Base-by-base conservation (phyloP, 2,329 filamentous ascomycete species). In the Trichoderma aggressivum region DNA sequence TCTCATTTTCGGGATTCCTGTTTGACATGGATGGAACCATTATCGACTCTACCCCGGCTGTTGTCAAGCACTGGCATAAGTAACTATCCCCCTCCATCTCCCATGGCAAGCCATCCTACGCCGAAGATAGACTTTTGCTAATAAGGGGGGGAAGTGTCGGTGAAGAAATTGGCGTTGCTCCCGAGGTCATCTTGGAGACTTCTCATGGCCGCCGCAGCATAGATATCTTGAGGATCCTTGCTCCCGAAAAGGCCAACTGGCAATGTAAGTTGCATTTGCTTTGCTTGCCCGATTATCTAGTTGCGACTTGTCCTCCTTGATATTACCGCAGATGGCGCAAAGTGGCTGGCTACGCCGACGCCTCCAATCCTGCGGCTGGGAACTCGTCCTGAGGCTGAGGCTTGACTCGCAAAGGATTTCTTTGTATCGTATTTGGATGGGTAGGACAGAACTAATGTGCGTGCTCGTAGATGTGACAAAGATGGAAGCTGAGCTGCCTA, bases 191-290 rank as follows among this genome's bases (percentile, higher is more conserved):
- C 76, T 87, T 98, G 30, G 88, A 93, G 77, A 97, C 94, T 11
- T 97, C 94, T 6, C 96, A 99, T 81, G 96, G 96, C 73, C 89
- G 95, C 72, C 86, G 96, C 71, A 94, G 90, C 75, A 97, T 98
- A 77, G 96, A 99, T 77, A 90, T 92, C 3, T 86, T 99, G 71
- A 88, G 88, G 79, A 84, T 94, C 32, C 88, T 97, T 71, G 91
- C 93, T 73, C 92, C 94, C 18, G 90, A 92, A 75, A 93, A 94
- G 79, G 96, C 96, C 55, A 98, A 91, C 76, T 95, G 92, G 94
- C 94, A 97, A 74, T 97, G 94, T 97, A 83, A 83, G 92, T 88
- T 43, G 47, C 24, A 24, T 21, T 21, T 21, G 12, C 14, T n/a
- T 60, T 10, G 16, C 24, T 28, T 28, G 7, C 24, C 28, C n/a